Conservation (phyloP, 345 rosid species). For the Eucalyptus polyanthemos region DNA sequence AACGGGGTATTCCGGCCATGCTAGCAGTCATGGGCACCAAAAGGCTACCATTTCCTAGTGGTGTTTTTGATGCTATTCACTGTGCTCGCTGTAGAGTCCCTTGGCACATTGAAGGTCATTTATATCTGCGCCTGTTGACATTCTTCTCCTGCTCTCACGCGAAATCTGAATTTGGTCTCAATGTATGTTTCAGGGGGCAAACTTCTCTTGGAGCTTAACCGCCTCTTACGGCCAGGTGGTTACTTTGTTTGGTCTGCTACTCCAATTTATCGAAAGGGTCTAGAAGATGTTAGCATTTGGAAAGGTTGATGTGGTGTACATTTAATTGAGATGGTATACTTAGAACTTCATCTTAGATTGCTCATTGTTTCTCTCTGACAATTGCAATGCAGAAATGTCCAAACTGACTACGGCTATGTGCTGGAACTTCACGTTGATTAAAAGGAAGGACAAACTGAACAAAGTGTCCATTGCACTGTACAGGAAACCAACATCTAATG, state of each 20-base stretch:
- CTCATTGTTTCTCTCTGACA: not conserved
- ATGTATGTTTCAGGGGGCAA: conserved; percentile 56
- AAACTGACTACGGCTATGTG: conserved; percentile 61
- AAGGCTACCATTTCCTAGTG: conserved; percentile 5
- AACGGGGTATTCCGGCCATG: conserved; percentile 11
- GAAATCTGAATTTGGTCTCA: not conserved
- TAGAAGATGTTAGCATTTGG: conserved; percentile 83
- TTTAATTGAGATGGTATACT: not conserved
- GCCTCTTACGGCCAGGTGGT: conserved; percentile 85
- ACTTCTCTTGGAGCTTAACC: conserved; percentile 89
- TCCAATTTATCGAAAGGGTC: conserved; percentile 72
- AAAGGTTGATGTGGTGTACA: conserved; percentile 22
- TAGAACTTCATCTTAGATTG: not conserved
- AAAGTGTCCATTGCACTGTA: conserved; percentile 55
- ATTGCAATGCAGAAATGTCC: conserved; percentile 42
- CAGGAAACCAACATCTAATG: conserved; percentile 56
- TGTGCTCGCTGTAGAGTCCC: conserved; percentile 15
- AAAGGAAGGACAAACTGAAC: conserved; percentile 42
- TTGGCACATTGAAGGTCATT: conserved; percentile 7
- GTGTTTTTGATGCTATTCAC: conserved; percentile 8
- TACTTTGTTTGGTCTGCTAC: conserved; percentile 98
- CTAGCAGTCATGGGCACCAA: conserved; percentile 7
- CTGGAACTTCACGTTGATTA: conserved; percentile 46
- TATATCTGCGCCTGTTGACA: not conserved
- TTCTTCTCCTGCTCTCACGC: not conserved